Base-by-base conservation (phyloP, 768 basidiomycete genomes). In the Xerocomus potaroensis region DNA sequence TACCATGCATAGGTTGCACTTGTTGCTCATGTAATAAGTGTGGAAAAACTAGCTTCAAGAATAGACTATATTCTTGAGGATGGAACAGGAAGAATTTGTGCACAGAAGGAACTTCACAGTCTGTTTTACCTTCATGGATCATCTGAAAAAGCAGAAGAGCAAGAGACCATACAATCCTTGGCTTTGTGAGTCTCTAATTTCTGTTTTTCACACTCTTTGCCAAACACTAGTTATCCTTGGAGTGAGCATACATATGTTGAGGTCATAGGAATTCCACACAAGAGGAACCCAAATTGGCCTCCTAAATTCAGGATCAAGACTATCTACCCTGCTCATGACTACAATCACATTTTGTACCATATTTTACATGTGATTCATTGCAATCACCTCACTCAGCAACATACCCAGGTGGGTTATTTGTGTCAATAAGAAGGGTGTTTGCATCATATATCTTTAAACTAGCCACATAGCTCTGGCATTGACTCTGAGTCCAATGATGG, bases 11-110 rank as follows among this genome's bases (percentile, higher is more conserved):
- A 75, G 63, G 61, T 84, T n/a, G 65, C 69, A 32, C 71, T 81
- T 52, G 80, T 81, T 22, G 80, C 79, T 1, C 67, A 70, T 51
- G 59, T 69, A 10, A 48, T 59, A 32, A 50, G 57, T 2, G 58
- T 65, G 3, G 64, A 41, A 14, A 48, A 21, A 21, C 18, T 21
- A 10, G 1, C 33, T 38, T 45, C 53, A 34, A 37, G 19, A 10
- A 45, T 41, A 27, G 6, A 2, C 5, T 71, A 55, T 16, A 0
- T 4, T 8, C 56, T 73, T 15, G 70, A 72, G 39, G 74, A 76
- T 47, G 74, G 74, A 4, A 69, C 68, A 23, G 66, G 65, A 15
- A 53, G 34, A 4, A 58, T 66, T 22, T 7, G 4, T 15, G 64
- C 47, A 18, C 18, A 37, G 0, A 54, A 48, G 18, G n/a, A 12